Conservation (phyloP, 257 asterid genomes). For the Gentiana straminea region DNA sequence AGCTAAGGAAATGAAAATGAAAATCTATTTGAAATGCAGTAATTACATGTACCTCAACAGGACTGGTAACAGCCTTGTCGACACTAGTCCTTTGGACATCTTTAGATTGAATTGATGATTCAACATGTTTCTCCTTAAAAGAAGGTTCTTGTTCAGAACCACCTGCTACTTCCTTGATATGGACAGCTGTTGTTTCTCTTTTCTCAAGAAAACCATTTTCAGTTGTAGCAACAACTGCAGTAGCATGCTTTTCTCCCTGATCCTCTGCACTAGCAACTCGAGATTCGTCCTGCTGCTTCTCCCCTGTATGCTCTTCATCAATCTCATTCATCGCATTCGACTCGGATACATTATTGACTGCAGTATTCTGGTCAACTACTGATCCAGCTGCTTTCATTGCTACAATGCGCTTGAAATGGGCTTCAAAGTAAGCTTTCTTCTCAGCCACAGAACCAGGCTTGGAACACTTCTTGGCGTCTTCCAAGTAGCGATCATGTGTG, state of each 20-base stretch:
- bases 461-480: constrained; percentile 69
- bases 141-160: constrained; percentile 13
- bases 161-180: constrained; percentile 14
- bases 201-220: constrained; percentile 12
- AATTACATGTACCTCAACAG: constrained; percentile 19
- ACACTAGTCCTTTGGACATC: constrained; percentile 11
- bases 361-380: constrained; percentile 43
- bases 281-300: constrained; percentile 3
- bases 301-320: constrained; percentile 10
- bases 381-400: constrained; percentile 51
- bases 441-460: constrained; percentile 93
- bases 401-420: constrained; percentile 57
- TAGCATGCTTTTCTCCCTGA: constrained; percentile 15
- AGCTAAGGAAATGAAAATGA: not conserved
- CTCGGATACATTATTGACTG: constrained; percentile 11
- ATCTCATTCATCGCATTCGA: constrained; percentile 8
- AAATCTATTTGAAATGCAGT: too few relatives aligned
- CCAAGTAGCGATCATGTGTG: constrained; percentile 67
- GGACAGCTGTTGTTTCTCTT: constrained; percentile 14
- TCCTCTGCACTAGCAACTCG: constrained; percentile 10
- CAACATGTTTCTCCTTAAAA: constrained; percentile 16
- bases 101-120: constrained; percentile 13
- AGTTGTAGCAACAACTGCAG: constrained; percentile 10
- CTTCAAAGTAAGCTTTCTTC: constrained; percentile 91
- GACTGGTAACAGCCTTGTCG: constrained; percentile 10